Conservation (phyloP, 1,284 basidiomycete species). For the Jaminaea rosea region DNA sequence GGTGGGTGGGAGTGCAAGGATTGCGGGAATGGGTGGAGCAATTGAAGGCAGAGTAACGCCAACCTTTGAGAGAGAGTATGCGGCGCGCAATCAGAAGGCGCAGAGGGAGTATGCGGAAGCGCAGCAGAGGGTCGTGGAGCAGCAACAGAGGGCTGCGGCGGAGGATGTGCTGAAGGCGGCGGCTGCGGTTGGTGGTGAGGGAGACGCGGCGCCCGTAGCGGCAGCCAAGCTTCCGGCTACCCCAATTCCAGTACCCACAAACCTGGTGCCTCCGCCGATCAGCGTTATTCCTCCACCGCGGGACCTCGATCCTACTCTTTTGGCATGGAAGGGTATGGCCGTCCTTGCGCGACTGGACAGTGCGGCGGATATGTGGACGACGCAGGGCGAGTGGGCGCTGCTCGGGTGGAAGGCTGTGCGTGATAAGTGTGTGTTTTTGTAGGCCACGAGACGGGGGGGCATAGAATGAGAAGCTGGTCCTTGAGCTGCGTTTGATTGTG, state of each 20-base stretch:
- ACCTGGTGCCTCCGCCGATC: too few species aligned
- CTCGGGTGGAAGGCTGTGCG: constrained; percentile 52
- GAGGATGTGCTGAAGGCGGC: too few species aligned
- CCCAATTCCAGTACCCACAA: too few species aligned
- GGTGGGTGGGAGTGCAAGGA: not conserved
- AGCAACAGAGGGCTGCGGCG: too few species aligned
- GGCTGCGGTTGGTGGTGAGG: too few species aligned
- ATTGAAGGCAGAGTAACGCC: not conserved
- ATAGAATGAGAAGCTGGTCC: not conserved
- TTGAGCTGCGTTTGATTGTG: not conserved
- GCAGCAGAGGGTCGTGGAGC: too few species aligned
- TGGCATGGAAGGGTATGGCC: constrained; percentile 92
- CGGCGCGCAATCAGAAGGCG: too few species aligned
- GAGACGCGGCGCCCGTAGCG: too few species aligned
- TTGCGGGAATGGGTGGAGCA: not conserved
- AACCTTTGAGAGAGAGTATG: too few species aligned
- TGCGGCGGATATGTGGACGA: constrained; percentile 77
- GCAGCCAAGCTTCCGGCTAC: too few species aligned
- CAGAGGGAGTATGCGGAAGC: too few species aligned
- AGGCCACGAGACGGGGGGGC: not conserved
- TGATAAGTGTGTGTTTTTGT: constrained; percentile 44
- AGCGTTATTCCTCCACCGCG: constrained; percentile 85
- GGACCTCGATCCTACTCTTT: constrained; percentile 77
- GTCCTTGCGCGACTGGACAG: constrained; percentile 86
- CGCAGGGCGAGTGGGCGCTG: constrained; percentile 69